Evolutionary conservation across 2,329 filamentous ascomycete species (phyloP).

Genomic region (Colletotrichum orchidophilum): DNA sequence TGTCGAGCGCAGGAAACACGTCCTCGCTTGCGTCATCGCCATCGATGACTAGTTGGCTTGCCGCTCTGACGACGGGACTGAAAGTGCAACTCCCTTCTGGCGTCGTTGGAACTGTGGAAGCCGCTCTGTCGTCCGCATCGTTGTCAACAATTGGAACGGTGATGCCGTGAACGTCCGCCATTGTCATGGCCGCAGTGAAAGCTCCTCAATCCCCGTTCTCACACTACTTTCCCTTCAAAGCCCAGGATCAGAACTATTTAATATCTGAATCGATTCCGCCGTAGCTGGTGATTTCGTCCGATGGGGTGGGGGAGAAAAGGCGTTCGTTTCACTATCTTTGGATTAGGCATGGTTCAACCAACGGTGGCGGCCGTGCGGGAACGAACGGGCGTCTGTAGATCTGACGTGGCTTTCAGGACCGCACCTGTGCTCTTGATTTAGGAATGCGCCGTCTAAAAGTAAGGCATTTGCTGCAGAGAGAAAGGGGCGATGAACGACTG

Average conservation of each 20-base stretch:
- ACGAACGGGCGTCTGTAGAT: neutral
- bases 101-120: slow-evolving; percentile 56
- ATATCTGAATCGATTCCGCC: no score
- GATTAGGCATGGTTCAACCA: slow-evolving; percentile 3
- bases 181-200: neutral
- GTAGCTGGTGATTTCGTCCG: slow-evolving; percentile 35
- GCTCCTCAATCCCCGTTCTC: neutral
- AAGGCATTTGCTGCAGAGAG: neutral
- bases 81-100: slow-evolving; percentile 53
- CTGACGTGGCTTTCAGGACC: slow-evolving; percentile 14
- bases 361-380: slow-evolving; percentile 14
- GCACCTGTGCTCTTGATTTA: no score
- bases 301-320: neutral
- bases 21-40: slow-evolving; percentile 35
- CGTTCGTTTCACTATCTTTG: slow-evolving; percentile 28
- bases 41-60: neutral
- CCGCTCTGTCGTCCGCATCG: slow-evolving; percentile 1
- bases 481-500: neutral
- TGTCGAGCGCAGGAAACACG: slow-evolving; percentile 1
- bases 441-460: neutral
- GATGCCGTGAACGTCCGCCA: neutral
- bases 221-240: neutral
- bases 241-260: neutral
- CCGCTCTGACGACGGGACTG: slow-evolving; percentile 50
- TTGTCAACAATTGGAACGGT: neutral